phyloP scores from a whole-genome alignment of 164 flowering plant species.

The Warburgia ugandensis region DNA sequence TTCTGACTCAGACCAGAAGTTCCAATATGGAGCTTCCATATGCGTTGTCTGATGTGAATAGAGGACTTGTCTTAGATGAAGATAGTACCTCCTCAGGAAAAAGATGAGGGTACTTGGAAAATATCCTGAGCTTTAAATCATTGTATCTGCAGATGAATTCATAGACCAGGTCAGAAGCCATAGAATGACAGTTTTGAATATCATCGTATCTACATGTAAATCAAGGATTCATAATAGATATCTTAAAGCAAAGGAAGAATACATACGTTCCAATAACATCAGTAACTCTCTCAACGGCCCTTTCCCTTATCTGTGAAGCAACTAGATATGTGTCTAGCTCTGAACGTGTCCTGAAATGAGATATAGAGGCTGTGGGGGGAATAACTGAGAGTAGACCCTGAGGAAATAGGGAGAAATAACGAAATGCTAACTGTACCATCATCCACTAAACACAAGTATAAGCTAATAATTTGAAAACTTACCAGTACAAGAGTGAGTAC shows the following conservation, averaged over 20 bases:
- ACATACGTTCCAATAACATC: slow-evolving; percentile 91
- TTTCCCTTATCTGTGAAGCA: slow-evolving; percentile 82
- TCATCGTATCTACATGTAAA: not conserved
- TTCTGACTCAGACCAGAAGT: not conserved
- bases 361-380: slow-evolving; percentile 51
- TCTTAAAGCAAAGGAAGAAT: slow-evolving; percentile 4
- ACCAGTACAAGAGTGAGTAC: slow-evolving; percentile 92
- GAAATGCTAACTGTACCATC: not conserved
- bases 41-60: not conserved
- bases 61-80: not conserved
- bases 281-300: slow-evolving; percentile 85
- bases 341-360: slow-evolving; percentile 78
- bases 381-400: slow-evolving; percentile 43
- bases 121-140: slow-evolving; percentile 76
- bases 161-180: slow-evolving; percentile 1
- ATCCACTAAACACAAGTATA: not conserved
- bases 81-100: slow-evolving; percentile 80
- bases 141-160: slow-evolving; percentile 52
- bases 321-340: slow-evolving; percentile 84
- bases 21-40: not conserved
- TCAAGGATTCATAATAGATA: not conserved
- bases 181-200: not conserved
- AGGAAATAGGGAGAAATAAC: slow-evolving; percentile 5
- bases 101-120: slow-evolving; percentile 72
- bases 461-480: slow-evolving; percentile 8